phyloP scores from a whole-genome alignment of 768 basidiomycete genomes.

The Chiua virens region DNA sequence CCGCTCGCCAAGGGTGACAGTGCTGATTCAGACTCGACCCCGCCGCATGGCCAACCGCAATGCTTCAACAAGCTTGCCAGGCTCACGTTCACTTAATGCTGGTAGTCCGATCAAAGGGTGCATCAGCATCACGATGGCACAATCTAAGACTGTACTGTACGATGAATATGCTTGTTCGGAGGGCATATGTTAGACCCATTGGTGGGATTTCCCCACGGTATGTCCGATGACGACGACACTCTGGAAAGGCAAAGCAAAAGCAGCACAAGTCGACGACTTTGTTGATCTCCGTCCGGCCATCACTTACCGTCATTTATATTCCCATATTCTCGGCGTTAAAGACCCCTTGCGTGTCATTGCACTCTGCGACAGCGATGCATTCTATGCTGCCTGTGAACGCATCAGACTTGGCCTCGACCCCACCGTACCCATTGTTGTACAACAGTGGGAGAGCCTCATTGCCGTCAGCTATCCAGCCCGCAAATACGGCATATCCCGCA shows the following conservation, averaged over 20 bases:
- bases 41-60: too few relatives aligned
- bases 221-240: background rate
- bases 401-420: slow-evolving; percentile 68
- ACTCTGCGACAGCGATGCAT: slow-evolving; percentile 88
- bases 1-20: too few relatives aligned
- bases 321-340: slow-evolving; percentile 62
- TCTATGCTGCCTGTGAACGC: slow-evolving; percentile 84
- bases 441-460: slow-evolving; percentile 87
- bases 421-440: slow-evolving; percentile 71
- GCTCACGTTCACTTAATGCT: too few relatives aligned
- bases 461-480: slow-evolving; percentile 97
- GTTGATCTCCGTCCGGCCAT: slow-evolving; percentile 51
- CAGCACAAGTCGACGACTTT: slow-evolving; percentile 47
- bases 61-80: too few relatives aligned
- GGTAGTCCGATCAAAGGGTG: too few relatives aligned
- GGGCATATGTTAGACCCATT: too few relatives aligned
- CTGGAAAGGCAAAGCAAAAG: slow-evolving; percentile 62
- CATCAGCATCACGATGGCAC: too few relatives aligned
- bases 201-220: background rate
- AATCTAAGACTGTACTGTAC: too few relatives aligned
- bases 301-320: slow-evolving; percentile 77
- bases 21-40: too few relatives aligned
- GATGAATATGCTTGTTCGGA: too few relatives aligned
- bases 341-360: slow-evolving; percentile 85
- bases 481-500: slow-evolving; percentile 89